These are phyloP conservation scores for Lasiodiplodia gonubiensis DNA, from an alignment of 2,329 filamentous ascomycete genomes.

Conservation along the genomic window DNA sequence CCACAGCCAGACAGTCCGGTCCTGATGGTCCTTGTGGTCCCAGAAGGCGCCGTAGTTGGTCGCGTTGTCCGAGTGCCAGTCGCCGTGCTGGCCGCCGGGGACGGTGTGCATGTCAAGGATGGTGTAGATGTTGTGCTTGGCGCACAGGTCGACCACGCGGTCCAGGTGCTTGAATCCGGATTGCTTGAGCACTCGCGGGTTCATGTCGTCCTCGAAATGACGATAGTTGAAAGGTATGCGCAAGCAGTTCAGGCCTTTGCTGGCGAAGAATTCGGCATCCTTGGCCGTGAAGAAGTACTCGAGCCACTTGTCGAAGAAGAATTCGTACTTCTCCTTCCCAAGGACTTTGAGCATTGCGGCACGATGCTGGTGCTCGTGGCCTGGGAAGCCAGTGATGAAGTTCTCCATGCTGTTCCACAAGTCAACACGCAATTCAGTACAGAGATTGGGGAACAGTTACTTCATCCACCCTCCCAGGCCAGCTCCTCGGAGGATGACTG, in stretches of 20 bases:
- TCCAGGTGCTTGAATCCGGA: conserved; percentile 59
- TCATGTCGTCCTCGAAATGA: conserved; percentile 61
- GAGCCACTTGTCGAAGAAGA: conserved; percentile 61
- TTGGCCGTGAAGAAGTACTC: conserved; percentile 65
- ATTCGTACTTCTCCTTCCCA: conserved; percentile 61
- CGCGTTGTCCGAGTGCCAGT: conserved; percentile 31
- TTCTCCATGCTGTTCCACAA: conserved; percentile 59
- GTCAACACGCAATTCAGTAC: background rate
- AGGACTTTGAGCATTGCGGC: conserved; percentile 60
- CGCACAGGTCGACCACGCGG: conserved; percentile 56
- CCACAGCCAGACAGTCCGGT: conserved; percentile 58
- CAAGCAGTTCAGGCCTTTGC: conserved; percentile 62
- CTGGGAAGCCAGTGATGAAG: conserved; percentile 68
- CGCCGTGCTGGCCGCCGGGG: conserved; percentile 10
- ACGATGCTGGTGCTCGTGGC: conserved; percentile 63
- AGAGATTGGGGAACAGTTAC: conserved; percentile 31
- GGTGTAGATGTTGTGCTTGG: conserved; percentile 56
- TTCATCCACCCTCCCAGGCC: conserved; percentile 56
- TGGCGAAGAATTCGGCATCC: conserved; percentile 64
- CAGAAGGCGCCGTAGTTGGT: conserved; percentile 56
- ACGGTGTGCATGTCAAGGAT: conserved; percentile 49
- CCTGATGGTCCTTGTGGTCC: conserved; percentile 59
- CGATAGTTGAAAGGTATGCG: conserved; percentile 67
- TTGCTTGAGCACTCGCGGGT: conserved; percentile 55
- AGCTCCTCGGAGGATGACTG: conserved; percentile 56